Evolutionary conservation across 495 filamentous ascomycete genomes (phyloP).

Genomic region (Xylaria sp.): DNA sequence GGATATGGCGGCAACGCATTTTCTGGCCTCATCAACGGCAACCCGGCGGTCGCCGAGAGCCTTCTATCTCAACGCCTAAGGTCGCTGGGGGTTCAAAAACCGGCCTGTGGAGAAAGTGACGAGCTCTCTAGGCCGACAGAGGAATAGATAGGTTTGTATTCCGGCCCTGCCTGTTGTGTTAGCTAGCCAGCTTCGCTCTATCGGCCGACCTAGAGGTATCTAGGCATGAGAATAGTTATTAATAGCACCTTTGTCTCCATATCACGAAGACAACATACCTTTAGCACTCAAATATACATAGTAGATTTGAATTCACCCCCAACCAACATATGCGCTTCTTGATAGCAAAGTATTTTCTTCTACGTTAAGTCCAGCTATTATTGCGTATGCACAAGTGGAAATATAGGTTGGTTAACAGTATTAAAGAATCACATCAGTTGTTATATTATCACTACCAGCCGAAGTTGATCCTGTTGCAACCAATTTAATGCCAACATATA

Average conservation of each 20-base stretch:
- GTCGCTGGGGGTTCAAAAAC: slow-evolving; percentile 46
- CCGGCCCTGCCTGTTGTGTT: neutral
- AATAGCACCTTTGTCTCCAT: neutral
- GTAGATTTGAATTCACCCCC: neutral
- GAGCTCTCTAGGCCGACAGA: neutral
- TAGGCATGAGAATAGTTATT: neutral
- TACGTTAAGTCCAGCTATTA: too few relatives aligned
- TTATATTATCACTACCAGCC: too few relatives aligned
- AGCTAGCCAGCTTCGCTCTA: neutral
- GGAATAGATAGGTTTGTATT: slow-evolving; percentile 10
- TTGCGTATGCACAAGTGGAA: too few relatives aligned
- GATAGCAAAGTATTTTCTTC: too few relatives aligned
- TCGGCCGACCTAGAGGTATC: neutral
- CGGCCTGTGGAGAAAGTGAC: neutral
- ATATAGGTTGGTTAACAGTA: too few relatives aligned
- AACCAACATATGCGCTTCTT: too few relatives aligned
- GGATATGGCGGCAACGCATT: slow-evolving; percentile 72
- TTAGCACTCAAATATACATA: neutral
- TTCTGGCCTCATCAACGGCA: slow-evolving; percentile 36
- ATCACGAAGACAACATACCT: neutral
- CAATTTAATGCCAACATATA: too few relatives aligned
- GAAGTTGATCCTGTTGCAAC: too few relatives aligned
- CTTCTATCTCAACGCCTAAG: slow-evolving; percentile 54
- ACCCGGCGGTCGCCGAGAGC: slow-evolving; percentile 45
- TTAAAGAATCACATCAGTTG: too few relatives aligned